Base-by-base conservation (phyloP, 106 monocot species). In the Dioscorea dumetorum region DNA sequence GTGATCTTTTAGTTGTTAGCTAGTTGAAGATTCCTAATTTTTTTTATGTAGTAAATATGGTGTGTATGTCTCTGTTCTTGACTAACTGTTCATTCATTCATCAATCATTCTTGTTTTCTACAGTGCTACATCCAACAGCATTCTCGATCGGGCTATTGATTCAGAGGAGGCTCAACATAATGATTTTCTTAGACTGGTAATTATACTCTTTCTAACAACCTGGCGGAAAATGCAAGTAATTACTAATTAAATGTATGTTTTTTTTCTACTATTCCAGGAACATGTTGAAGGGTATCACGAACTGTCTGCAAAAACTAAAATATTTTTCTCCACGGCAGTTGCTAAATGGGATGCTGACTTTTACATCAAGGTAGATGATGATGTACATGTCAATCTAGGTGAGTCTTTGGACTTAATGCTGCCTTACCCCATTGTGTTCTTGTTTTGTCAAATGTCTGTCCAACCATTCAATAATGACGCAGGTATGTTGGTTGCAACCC, bases 241-340 rank as follows among this genome's bases (percentile, higher is more conserved):
- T 23, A 21, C 19, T 59, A 41, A 3, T 41, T 41, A 8, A 41
- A 41, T 41, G 9, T 41, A 10, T 8, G 9, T 3, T 57, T 51
- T 62, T 57, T 33, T 15, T 54, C 34, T 12, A 31, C n/a, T 73
- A 33, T 57, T 70, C 35, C 64, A 95, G 95, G 95, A 84, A 21
- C 95, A 95, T 77, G 88, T 95, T 61, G 95, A 95, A 84, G 95
- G 95, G 15, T 95, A 95, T 56, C 95, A 91, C 73, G 88, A 91
- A 80, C 62, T 95, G 62, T 88, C 95, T 67, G 95, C 95, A 62
- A 95, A 95, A 70, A 95, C 95, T 56, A 91, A 95, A 73, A 95
- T 61, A 78, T 95, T 88, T 70, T 95, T 95, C 68, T 79, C 95
- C 23, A 88, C 91, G 28, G 95, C 95, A 50, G 80, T 95, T 66